phyloP scores from a whole-genome alignment of 345 rosid species.

The Citrus hindsii region DNA sequence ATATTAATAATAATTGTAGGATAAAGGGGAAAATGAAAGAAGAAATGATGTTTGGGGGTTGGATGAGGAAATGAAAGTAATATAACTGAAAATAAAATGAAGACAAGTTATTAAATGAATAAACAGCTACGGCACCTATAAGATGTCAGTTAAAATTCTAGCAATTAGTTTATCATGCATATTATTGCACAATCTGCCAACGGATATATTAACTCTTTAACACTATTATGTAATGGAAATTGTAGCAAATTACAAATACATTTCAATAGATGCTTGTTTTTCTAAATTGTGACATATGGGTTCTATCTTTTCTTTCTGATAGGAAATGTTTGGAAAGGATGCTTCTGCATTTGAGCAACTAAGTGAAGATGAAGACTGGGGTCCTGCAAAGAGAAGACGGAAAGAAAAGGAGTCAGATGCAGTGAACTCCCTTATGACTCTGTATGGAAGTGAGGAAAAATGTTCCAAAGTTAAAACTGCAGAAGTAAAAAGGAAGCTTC shows the following conservation, averaged over 20 bases:
- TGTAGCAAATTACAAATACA: not conserved
- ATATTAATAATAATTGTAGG: not conserved
- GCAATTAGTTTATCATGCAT: not conserved
- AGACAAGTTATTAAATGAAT: not conserved
- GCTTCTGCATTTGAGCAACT: conserved; percentile 59
- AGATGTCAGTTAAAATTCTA: not conserved
- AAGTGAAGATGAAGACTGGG: conserved; percentile 99
- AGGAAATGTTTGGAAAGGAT: conserved; percentile 99
- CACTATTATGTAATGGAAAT: not conserved
- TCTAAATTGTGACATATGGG: not conserved
- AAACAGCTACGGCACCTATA: not conserved
- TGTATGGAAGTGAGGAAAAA: conserved; percentile 54
- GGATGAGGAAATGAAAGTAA: not conserved
- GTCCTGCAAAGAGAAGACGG: conserved; percentile 75
- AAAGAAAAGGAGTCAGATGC: conserved; percentile 83
- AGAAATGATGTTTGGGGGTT: not conserved
- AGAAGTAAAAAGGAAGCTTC: conserved; percentile 33
- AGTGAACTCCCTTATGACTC: conserved; percentile 60
- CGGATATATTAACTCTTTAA: not conserved
- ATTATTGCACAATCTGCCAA: not conserved
- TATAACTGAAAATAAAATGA: not conserved
- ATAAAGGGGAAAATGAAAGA: not conserved
- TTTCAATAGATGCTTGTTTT: not conserved
- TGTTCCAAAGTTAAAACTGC: conserved; percentile 25
- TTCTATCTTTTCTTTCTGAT: conserved; percentile 11